phyloP scores from a whole-genome alignment of 2,329 filamentous ascomycete species.

The Aureobasidium vineae region DNA sequence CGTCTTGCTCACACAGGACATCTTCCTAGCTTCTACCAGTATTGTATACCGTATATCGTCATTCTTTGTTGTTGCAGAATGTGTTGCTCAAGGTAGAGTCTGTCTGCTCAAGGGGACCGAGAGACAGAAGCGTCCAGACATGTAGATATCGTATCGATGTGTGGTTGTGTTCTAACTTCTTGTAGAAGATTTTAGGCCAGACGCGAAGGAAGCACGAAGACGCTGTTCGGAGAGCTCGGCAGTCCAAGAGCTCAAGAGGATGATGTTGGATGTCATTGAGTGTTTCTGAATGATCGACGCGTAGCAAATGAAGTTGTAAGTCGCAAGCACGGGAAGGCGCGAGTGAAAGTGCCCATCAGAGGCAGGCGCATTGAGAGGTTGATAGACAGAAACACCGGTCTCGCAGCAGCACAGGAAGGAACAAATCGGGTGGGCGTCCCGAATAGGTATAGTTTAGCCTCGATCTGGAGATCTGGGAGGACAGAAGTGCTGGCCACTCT shows the following conservation, averaged over 20 bases:
- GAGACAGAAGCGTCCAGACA: not conserved
- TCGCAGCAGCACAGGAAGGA: constrained; percentile 24
- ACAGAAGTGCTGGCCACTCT: constrained; percentile 23
- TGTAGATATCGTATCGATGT: no score
- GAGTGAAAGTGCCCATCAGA: not conserved
- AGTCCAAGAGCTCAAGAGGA: not conserved
- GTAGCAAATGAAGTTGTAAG: not conserved
- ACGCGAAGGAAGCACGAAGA: not conserved
- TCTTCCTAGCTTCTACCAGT: not conserved
- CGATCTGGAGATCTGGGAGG: constrained; percentile 2
- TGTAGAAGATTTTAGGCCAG: not conserved
- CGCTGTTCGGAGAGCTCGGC: not conserved
- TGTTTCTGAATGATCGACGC: not conserved
- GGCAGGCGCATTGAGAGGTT: constrained; percentile 7
- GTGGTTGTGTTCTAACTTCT: not conserved
- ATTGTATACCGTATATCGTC: not conserved
- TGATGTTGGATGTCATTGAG: not conserved
- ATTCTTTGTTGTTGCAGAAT: not conserved
- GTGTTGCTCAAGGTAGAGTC: not conserved
- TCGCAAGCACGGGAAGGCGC: not conserved
- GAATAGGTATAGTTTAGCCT: constrained; percentile 9
- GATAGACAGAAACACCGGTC: constrained; percentile 20
- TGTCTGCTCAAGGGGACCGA: not conserved
- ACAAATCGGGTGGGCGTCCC: constrained; percentile 18
- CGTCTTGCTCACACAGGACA: not conserved